phyloP scores from a whole-genome alignment of 768 basidiomycete genomes.

The Podaxis carcinomalis region DNA sequence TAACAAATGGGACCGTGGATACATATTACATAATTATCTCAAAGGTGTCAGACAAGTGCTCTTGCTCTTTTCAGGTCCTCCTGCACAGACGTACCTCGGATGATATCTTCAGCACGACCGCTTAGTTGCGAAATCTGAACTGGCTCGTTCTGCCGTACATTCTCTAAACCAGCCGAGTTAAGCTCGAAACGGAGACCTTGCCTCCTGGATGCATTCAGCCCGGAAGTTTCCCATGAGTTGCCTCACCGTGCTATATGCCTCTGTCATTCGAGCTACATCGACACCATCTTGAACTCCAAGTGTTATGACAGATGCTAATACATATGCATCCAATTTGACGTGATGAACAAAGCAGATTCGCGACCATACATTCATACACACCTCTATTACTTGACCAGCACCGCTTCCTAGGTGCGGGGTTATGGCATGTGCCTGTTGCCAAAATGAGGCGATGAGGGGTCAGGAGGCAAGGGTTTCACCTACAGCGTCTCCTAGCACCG shows the following conservation, averaged over 20 bases:
- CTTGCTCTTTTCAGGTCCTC: slow-evolving; percentile 2
- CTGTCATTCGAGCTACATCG: slow-evolving; percentile 16
- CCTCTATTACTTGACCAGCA: slow-evolving; percentile 46
- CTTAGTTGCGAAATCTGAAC: background rate
- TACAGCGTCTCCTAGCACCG: slow-evolving; percentile 44
- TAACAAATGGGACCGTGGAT: background rate
- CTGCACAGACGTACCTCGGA: slow-evolving; percentile 2
- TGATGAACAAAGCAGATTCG: background rate
- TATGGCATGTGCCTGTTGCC: slow-evolving; percentile 38
- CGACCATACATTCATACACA: slow-evolving; percentile 5
- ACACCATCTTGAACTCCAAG: slow-evolving; percentile 20
- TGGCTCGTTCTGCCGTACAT: slow-evolving; percentile 13
- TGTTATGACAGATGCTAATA: slow-evolving; percentile 20
- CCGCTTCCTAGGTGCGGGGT: slow-evolving; percentile 43
- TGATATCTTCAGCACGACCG: background rate
- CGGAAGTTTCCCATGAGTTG: slow-evolving; percentile 31
- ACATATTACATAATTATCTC: background rate
- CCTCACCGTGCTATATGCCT: slow-evolving; percentile 27
- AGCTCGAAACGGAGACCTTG: slow-evolving; percentile 21
- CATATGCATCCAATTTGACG: slow-evolving; percentile 22
- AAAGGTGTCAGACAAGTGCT: background rate
- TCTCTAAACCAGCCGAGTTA: slow-evolving; percentile 15
- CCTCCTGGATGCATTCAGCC: slow-evolving; percentile 15
- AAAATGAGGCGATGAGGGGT: background rate
- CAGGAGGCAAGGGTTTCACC: background rate